Percentiles rank a stretch among this genome's conserved stretches.
Conservation (phyloP, 169 alveolate genomes). For the Babesia gibsoni region DNA sequence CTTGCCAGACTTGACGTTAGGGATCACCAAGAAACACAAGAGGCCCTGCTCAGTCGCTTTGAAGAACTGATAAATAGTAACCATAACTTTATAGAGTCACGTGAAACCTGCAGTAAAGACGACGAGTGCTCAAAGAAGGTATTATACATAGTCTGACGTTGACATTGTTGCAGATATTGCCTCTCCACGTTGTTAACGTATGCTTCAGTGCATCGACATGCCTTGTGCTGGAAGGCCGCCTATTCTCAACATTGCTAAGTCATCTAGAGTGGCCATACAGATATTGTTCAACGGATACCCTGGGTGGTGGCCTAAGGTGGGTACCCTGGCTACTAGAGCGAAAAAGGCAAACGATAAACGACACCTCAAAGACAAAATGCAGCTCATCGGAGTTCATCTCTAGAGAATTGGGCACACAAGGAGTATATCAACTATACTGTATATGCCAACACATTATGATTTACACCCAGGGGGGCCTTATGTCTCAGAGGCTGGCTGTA, state of each 20-base stretch:
- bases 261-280: background rate
- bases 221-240: conserved; percentile 11
- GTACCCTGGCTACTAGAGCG: too few relatives aligned
- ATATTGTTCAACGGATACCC: background rate
- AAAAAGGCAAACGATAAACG: too few relatives aligned
- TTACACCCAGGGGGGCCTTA: conserved; percentile 18
- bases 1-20: conserved; percentile 29
- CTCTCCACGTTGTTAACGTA: conserved; percentile 41
- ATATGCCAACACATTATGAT: conserved; percentile 41
- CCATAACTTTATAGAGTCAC: too few relatives aligned
- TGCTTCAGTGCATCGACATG: conserved; percentile 32
- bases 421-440: conserved; percentile 53
- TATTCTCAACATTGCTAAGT: background rate
- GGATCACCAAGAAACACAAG: background rate
- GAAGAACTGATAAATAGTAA: background rate
- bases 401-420: conserved; percentile 48
- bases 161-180: conserved; percentile 11
- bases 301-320: too few relatives aligned
- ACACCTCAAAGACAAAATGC: too few relatives aligned
- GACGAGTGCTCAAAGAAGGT: too few relatives aligned
- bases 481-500: conserved; percentile 8
- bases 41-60: background rate
- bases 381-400: conserved; percentile 38
- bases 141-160: too few relatives aligned
- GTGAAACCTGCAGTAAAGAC: too few relatives aligned